phyloP scores from a whole-genome alignment of 352 stramenopile genomes.

The Thalassiosira hispida region DNA sequence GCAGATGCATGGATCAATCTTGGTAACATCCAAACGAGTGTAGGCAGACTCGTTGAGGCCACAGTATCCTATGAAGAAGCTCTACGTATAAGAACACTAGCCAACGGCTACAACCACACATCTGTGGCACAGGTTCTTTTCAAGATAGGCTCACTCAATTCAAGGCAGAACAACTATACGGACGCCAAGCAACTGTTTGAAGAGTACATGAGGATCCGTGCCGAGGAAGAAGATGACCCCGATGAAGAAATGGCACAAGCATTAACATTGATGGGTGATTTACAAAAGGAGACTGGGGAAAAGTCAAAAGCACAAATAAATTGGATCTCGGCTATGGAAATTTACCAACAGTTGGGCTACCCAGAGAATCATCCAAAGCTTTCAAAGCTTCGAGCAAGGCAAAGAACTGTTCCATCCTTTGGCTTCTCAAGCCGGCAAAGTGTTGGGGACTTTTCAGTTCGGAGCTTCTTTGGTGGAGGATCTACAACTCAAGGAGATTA shows the following conservation, averaged over 20 bases:
- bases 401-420: slow-evolving; percentile 25
- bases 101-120: slow-evolving; percentile 47
- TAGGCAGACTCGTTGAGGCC: slow-evolving; percentile 42
- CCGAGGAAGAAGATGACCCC: slow-evolving; percentile 55
- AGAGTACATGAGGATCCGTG: slow-evolving; percentile 64
- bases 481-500: neutral
- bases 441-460: neutral
- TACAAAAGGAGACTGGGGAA: slow-evolving; percentile 56
- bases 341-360: slow-evolving; percentile 60
- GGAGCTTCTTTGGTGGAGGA: slow-evolving; percentile 9
- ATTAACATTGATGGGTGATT: slow-evolving; percentile 57
- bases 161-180: slow-evolving; percentile 44
- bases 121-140: slow-evolving; percentile 57
- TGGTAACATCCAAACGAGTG: slow-evolving; percentile 50
- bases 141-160: slow-evolving; percentile 58
- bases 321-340: slow-evolving; percentile 64
- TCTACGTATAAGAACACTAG: slow-evolving; percentile 43
- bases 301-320: slow-evolving; percentile 70
- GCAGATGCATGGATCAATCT: slow-evolving; percentile 61
- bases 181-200: slow-evolving; percentile 62
- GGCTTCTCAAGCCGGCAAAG: slow-evolving; percentile 5
- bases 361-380: slow-evolving; percentile 57
- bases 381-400: slow-evolving; percentile 36
- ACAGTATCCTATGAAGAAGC: slow-evolving; percentile 62
- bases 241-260: slow-evolving; percentile 66